Percentiles rank a stretch among this genome's conserved stretches.
These are phyloP conservation scores for Lolium multiflorum DNA, from an alignment of 176 grass and related monocot genomes.

Conservation along the genomic window DNA sequence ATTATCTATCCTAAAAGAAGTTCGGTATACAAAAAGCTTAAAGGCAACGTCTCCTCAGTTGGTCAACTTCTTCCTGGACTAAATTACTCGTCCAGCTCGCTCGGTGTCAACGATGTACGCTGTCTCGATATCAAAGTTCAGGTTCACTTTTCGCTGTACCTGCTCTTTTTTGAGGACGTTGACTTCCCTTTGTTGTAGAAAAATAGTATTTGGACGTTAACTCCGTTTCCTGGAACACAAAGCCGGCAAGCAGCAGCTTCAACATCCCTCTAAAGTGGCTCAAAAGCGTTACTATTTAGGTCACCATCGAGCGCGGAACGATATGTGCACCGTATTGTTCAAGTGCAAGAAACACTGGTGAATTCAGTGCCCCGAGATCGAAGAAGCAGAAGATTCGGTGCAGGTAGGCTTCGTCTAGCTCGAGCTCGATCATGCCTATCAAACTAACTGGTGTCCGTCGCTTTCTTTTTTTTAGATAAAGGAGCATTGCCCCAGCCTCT, in stretches of 20 bases:
- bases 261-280: constrained; percentile 19
- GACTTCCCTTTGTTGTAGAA: neutral
- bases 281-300: neutral
- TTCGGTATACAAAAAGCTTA: neutral
- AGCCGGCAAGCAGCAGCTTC: constrained; percentile 25
- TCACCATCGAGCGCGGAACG: constrained; percentile 7
- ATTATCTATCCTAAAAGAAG: neutral
- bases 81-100: neutral
- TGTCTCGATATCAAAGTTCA: neutral
- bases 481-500: too few species aligned
- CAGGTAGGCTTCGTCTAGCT: neutral
- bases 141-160: neutral
- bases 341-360: neutral
- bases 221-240: constrained; percentile 27
- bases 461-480: too few species aligned
- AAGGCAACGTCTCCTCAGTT: neutral
- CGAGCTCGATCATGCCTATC: neutral
- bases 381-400: neutral
- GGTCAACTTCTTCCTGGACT: constrained; percentile 27
- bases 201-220: constrained; percentile 15
- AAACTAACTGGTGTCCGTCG: too few species aligned
- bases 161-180: neutral
- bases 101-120: constrained; percentile 29
- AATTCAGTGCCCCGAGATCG: neutral
- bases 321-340: neutral